Evolutionary conservation across 306 rosid genomes (phyloP), one percentile per base, ranked within the genome.

Genomic region (Cicer yamashitae): DNA sequence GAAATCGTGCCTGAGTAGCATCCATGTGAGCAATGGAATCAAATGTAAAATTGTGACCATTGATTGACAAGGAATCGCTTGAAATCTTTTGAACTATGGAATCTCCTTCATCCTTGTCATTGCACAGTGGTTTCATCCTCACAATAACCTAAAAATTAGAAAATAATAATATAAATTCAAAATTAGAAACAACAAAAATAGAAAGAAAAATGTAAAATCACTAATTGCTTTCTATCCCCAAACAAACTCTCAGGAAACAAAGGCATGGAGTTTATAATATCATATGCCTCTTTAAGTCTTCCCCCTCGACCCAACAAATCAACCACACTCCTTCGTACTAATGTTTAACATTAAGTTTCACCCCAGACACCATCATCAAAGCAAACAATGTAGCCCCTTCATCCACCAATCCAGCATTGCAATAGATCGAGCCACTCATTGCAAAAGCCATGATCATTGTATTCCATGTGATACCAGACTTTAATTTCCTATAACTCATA

Each of bases 231-330:
- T 86, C 90, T 73, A 6, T 93, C 98, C 59, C 98, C 98, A 62
- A 93, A 97, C 88, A 93, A 85, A 71, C 79, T 90, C 86, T 93
- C 94, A 54, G 96, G 89, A 43, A 83, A 10, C 87, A 82, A 80
- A 54, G 90, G 87, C 93, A 86, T 81, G 6, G 89, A 88, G 30
- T 80, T 80, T 68, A 88, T 65, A 66, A 84, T 88, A 47, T 91
- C 84, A 39, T 71, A 89, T 10, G 96, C 98, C 71, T 91, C 97
- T 78, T 86, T 73, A 30, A 93, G 84, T 77, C 89, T 84, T 25
- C 98, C 98, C 0, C 97, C 97, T 67, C 98, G 75, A 70, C 97
- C 98, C 83, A 93, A 81, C 79, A 89, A 79, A 82, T 93, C 97
- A 61, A 93, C 97, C 58, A 93, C 77, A 50, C 83, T 82, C 13